Evolutionary conservation across 768 basidiomycete species (phyloP).

Genomic region (Tricholoma matsutake): DNA sequence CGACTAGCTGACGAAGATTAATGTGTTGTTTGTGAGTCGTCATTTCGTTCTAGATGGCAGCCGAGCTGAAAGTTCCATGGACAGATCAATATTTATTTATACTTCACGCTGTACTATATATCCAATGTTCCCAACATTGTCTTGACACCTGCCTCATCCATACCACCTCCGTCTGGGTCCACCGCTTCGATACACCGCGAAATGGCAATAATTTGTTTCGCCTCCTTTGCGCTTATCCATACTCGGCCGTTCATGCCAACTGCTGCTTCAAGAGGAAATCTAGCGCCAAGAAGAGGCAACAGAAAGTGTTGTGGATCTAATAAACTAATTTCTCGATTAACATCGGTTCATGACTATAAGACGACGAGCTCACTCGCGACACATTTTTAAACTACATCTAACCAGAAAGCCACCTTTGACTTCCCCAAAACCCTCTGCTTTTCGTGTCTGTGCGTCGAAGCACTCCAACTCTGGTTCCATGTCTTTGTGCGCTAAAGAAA

Average conservation of each 20-base stretch:
- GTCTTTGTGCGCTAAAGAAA: conserved; percentile 92
- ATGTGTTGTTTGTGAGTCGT: conserved; percentile 7
- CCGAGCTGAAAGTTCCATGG: not conserved
- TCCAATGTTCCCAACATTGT: conserved; percentile 49
- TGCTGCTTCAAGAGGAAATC: conserved; percentile 84
- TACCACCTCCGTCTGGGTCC: conserved; percentile 69
- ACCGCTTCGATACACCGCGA: conserved; percentile 78
- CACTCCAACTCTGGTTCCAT: conserved; percentile 99
- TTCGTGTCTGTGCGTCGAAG: conserved; percentile 89
- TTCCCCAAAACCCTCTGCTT: conserved; percentile 91
- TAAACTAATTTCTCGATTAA: conserved; percentile 43
- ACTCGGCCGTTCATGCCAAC: conserved; percentile 91
- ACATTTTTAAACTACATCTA: conserved; percentile 79
- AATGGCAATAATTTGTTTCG: conserved; percentile 70
- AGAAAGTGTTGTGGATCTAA: conserved; percentile 81
- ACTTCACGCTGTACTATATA: conserved; percentile 23
- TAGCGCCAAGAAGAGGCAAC: conserved; percentile 73
- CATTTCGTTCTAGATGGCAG: not conserved
- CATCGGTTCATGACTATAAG: not conserved
- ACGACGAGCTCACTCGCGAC: conserved; percentile 64
- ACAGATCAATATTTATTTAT: not conserved
- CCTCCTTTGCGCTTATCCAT: conserved; percentile 80
- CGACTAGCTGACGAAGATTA: conserved; percentile 67
- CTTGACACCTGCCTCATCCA: conserved; percentile 52
- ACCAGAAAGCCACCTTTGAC: conserved; percentile 86